Evolutionary conservation across 805 yeast species (phyloP).

Genomic region (Torulaspora gathmanii): DNA sequence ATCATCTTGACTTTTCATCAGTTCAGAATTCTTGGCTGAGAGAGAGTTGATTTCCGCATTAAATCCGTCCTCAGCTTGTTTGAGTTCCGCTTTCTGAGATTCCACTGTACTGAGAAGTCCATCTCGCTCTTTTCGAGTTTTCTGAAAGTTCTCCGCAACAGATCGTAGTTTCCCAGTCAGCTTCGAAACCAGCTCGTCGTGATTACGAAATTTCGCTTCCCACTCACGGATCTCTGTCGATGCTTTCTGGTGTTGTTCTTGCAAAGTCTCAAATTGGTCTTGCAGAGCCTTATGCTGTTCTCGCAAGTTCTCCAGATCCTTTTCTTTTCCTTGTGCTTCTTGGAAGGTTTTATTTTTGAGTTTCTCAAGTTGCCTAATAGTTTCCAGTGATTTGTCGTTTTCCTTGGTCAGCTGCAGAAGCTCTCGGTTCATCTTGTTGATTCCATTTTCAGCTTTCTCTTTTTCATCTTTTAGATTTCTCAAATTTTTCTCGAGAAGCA

Average conservation of each 20-base stretch:
- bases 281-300: conserved; percentile 6
- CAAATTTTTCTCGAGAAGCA: conserved; percentile 27
- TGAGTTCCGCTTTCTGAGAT: neutral
- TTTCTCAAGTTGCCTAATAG: conserved; percentile 42
- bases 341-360: conserved; percentile 38
- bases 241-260: conserved; percentile 17
- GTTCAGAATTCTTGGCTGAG: conserved; percentile 9
- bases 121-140: conserved; percentile 26
- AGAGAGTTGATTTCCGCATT: conserved; percentile 8
- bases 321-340: conserved; percentile 24
- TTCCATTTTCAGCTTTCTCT: conserved; percentile 74
- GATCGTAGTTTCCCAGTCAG: conserved; percentile 44
- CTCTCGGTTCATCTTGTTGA: conserved; percentile 86
- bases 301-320: conserved; percentile 19
- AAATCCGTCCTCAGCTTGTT: conserved; percentile 5
- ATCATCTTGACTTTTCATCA: conserved; percentile 9
- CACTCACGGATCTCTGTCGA: conserved; percentile 28
- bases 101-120: conserved; percentile 17
- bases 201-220: conserved; percentile 29
- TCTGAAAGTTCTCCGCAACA: conserved; percentile 37
- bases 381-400: conserved; percentile 47
- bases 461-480: conserved; percentile 38
- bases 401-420: conserved; percentile 60
- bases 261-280: conserved; percentile 3
- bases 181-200: conserved; percentile 38